Evolutionary conservation across 805 yeast genomes (phyloP), one percentile per base, ranked within the genome.

Genomic region (Starmerella sirachaensis): DNA sequence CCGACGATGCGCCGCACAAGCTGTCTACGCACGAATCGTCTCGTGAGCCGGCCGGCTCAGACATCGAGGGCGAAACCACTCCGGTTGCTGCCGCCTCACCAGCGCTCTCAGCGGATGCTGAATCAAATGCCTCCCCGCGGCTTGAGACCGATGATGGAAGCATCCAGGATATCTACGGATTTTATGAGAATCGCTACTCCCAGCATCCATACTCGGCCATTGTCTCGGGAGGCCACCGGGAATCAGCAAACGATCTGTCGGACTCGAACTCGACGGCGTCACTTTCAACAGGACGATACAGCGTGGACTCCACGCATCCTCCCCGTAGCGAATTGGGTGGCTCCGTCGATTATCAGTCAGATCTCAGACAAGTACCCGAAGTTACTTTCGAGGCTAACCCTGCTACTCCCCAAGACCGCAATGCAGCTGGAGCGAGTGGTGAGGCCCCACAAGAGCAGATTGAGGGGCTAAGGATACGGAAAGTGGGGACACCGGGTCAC

Each of bases 181-280:
- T 43, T 33, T 51, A 51, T 26, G 49, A 47, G 29, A 44, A 48
- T 41, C 39, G 53, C n/a, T 40, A 38, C 36, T 27, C 40, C 4
- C 33, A 31, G 33, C 51, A 31, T 13, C 51, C 51, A 6, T 44
- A 49, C 39, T 31, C 23, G 5, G 43, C 47, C 21, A 43, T 45
- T 35, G 39, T 45, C 13, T 16, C 40, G 13, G 27, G 32, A 2
- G 18, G 23, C n/a, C 18, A 18, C 17, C 13, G 13, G 6, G 16
- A 22, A 14, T 35, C 26, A 8, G 19, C n/a, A 2, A 23, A 17
- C 28, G 18, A 13, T 18, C 8, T 7, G 35, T 28, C 35, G 43
- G 33, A 11, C 29, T 31, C 52, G 6, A 55, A 50, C 32, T 51
- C 56, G 4, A 42, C 54, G 12, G 54, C 54, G 12, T 46, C 58